Conservation (phyloP, 257 asterid genomes). For the Solanum virginianum region DNA sequence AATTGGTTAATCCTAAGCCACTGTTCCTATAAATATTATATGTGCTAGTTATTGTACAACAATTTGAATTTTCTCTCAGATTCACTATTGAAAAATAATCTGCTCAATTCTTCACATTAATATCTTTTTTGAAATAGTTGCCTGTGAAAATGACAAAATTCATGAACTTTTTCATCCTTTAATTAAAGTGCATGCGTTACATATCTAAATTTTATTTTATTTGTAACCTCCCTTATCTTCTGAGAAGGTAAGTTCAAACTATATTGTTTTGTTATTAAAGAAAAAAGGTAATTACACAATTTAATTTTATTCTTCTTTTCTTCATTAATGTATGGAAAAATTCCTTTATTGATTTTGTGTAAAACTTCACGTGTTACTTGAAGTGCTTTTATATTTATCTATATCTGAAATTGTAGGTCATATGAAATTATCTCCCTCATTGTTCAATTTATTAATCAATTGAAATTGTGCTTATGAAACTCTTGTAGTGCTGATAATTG, state of each 20-base stretch:
- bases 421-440: too few species aligned
- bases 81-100: too few species aligned
- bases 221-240: not conserved
- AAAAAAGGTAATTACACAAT: not conserved
- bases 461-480: not conserved
- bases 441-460: not conserved
- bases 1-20: too few species aligned
- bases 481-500: too few species aligned
- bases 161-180: not conserved
- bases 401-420: not conserved
- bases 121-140: too few species aligned
- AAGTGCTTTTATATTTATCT: not conserved
- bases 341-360: too few species aligned
- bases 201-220: not conserved
- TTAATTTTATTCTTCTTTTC: not conserved
- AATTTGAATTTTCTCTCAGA: too few species aligned
- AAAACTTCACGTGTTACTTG: not conserved
- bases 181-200: not conserved
- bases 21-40: too few species aligned
- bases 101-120: too few species aligned
- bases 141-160: not conserved
- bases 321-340: too few species aligned
- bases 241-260: not conserved
- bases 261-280: not conserved
- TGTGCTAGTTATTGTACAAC: too few species aligned